Base-by-base conservation (phyloP, 2,329 filamentous ascomycete genomes). In the Beauveria rudraprayagi region DNA sequence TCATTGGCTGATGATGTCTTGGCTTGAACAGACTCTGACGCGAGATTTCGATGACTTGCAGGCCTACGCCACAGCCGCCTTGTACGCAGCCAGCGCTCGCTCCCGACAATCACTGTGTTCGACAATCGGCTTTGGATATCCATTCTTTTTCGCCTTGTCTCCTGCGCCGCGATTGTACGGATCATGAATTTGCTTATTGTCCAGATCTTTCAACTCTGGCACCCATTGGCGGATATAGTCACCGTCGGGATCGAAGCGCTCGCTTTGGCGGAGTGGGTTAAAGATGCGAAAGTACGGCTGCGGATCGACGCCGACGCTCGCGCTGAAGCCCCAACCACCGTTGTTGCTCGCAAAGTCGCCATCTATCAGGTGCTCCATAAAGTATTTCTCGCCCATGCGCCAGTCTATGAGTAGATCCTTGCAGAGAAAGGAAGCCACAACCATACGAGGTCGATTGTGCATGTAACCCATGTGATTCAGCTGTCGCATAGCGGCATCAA, bases 261-360 rank as follows among this genome's bases (percentile, higher is more conserved):
- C 90, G 66, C 88, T 91, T 76, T 96, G 92, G 19, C 90, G 75
- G 50, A 91, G 71, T 0, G 92, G 92, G 68, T 95, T 96, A 75
- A 96, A 96, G 56, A 96, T 89, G 7, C 91, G 82, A 65, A 96
- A 96, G 70, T 95, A 96, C 0, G 92, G 91, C 73, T 96, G 90
- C 1, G 91, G 89, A 71, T 95, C 91, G 7, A 92, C 89, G 1
- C 90, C 89, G 0, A 86, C 87, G 19, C 80, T 84, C 5, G 87
- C 85, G 26, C 80, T 74, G 64, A 77, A 78, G 1, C 76, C 83
- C 81, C 82, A 84, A 3, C 82, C 82, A 30, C 82, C 80, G 64
- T 90, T 91, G 71, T 93, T 93, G 62, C 83, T 88, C 0, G 88
- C 88, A 69, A 92, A 91, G 70, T 92, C 90, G 17, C 89, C 89